Evolutionary conservation across 2,329 filamentous ascomycete species (phyloP).

Genomic region (Trichoderma sp.): DNA sequence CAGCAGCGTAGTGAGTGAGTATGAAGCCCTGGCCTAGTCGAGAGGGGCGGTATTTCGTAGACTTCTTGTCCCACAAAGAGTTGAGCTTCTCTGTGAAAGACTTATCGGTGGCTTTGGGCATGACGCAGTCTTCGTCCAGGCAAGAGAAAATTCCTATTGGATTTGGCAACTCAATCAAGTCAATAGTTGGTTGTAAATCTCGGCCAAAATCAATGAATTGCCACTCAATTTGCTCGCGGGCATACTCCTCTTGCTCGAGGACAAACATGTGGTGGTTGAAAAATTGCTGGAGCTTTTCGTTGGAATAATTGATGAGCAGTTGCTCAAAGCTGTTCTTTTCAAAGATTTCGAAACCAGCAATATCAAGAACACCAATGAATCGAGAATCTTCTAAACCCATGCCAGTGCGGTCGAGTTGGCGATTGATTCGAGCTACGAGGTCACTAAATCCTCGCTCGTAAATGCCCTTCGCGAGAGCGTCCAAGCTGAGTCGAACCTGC

Average conservation of each 20-base stretch:
- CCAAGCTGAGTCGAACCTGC: slow-evolving; percentile 84
- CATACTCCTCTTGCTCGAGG: slow-evolving; percentile 96
- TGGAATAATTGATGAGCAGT: slow-evolving; percentile 99
- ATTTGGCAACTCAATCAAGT: slow-evolving; percentile 92
- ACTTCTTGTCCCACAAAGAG: slow-evolving; percentile 93
- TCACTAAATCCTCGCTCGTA: slow-evolving; percentile 96
- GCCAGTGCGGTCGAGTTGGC: slow-evolving; percentile 81
- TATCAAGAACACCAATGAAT: slow-evolving; percentile 98
- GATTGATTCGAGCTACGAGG: slow-evolving; percentile 86
- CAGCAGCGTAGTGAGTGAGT: slow-evolving; percentile 93
- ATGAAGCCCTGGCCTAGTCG: slow-evolving; percentile 89
- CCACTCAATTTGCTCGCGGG: slow-evolving; percentile 97
- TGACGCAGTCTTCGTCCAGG: slow-evolving; percentile 94
- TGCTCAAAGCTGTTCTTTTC: slow-evolving; percentile 98
- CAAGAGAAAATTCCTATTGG: slow-evolving; percentile 99
- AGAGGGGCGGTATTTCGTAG: slow-evolving; percentile 85
- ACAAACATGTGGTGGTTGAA: slow-evolving; percentile 99
- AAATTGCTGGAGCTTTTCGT: slow-evolving; percentile 98
- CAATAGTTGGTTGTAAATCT: slow-evolving; percentile 94
- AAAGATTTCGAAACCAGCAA: slow-evolving; percentile 98
- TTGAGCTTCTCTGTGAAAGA: slow-evolving; percentile 98
- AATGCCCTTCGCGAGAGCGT: slow-evolving; percentile 93
- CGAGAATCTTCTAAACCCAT: slow-evolving; percentile 82
- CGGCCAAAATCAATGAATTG: slow-evolving; percentile 99
- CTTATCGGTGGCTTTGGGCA: slow-evolving; percentile 97